These are phyloP conservation scores for Lactarius evosmus DNA, from an alignment of 768 basidiomycete genomes.

Conservation along the genomic window DNA sequence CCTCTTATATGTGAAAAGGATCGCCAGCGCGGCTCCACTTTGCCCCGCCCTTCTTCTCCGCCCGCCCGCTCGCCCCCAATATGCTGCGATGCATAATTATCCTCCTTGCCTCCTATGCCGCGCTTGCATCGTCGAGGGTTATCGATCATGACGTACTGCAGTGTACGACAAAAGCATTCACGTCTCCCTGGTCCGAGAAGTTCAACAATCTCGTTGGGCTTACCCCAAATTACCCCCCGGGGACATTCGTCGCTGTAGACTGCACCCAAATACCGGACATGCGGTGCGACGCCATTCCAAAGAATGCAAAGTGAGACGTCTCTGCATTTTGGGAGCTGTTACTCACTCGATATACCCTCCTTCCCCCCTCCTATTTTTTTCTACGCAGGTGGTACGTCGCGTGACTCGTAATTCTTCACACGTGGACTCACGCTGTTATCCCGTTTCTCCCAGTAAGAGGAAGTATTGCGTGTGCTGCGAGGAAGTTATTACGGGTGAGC, in stretches of 20 bases:
- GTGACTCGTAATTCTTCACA: not conserved
- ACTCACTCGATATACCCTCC: not conserved
- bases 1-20: not conserved
- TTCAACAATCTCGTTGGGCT: slow-evolving; percentile 20
- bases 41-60: not conserved
- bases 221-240: slow-evolving; percentile 16
- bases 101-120: not conserved
- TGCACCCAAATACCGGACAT: slow-evolving; percentile 16
- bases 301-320: slow-evolving; percentile 12
- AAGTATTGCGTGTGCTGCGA: slow-evolving; percentile 27
- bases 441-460: not conserved
- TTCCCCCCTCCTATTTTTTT: not conserved
- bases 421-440: not conserved
- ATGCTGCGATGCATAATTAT: slow-evolving; percentile 4
- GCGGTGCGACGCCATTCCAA: slow-evolving; percentile 15
- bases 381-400: slow-evolving; percentile 16
- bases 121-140: slow-evolving; percentile 3
- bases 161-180: slow-evolving; percentile 24
- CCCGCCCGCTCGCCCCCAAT: not conserved
- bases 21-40: not conserved
- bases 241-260: slow-evolving; percentile 21
- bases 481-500: slow-evolving; percentile 14
- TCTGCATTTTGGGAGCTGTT: not conserved
- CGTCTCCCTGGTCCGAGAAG: slow-evolving; percentile 19
- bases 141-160: slow-evolving; percentile 21